Evolutionary conservation across 768 basidiomycete genomes (phyloP), one percentile per base, ranked within the genome.

Genomic region (Mycena galericulata): DNA sequence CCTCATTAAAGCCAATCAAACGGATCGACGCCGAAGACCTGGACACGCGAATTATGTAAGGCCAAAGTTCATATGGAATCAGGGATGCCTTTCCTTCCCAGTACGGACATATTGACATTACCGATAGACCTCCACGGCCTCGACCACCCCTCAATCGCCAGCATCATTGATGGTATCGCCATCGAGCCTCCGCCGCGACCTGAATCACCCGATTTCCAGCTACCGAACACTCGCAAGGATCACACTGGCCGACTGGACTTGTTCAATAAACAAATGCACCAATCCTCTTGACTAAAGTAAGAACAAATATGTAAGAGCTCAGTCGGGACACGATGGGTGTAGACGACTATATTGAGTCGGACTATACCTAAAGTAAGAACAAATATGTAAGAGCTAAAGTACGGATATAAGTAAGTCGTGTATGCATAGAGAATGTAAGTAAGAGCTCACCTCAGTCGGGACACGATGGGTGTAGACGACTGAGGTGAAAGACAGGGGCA

Each of bases 71-170:
- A 80, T 38, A 32, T 68, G 0, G 20, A 58, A 10, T 38, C 71
- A 1, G 74, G 74, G 0, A 76, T 80, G 50, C 77, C 77, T 0
- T 80, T 75, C 49, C 38, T 49, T 15, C 68, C 51, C 0, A 67
- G 27, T 10, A 62, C 71, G 0, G 49, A 67, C 4, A 2, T 77
- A 1, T 22, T 50, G 0, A 71, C 72, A 0, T 60, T 72, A 0
- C 76, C 75, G 0, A 9, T 78, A 0, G 20, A 57, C 0, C 32
- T 59, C 0, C 47, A 59, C 14, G 75, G 77, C 2, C 73, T 78
- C 27, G 76, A 70, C 22, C 75, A 78, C 22, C 72, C 72, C 0
- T 77, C 73, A 0, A 63, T 78, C 2, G 15, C 69, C 1, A 50
- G 68, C 0, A 67, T 78, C 8, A 78, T 78, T 51, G 61, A 60